A percentile compares a stretch with the other conserved stretches of the same genome.
These are phyloP conservation scores for Dendrocalamus latiflorus DNA, from an alignment of 202 grass and related monocot species.

Conservation along the genomic window DNA sequence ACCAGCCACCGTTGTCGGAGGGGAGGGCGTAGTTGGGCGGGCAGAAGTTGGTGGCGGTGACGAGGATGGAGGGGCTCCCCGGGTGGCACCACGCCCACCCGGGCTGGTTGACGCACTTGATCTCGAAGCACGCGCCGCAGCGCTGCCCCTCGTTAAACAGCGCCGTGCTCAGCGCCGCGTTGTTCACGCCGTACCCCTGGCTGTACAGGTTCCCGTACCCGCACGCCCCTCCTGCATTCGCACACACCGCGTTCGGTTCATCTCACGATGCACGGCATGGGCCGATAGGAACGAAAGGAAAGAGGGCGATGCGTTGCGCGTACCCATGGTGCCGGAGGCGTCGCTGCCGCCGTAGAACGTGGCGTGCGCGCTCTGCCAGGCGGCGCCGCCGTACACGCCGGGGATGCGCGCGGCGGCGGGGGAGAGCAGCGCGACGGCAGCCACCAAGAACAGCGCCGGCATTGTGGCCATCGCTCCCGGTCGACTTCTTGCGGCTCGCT, in stretches of 20 bases:
- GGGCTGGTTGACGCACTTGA: no score
- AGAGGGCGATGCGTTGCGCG: neutral
- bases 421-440: neutral
- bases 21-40: conserved; percentile 65
- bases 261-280: no score
- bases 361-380: conserved; percentile 76
- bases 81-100: no score
- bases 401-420: conserved; percentile 48
- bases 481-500: no score
- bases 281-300: no score
- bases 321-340: conserved; percentile 86
- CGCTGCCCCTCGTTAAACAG: conserved; percentile 58
- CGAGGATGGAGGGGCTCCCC: conserved; percentile 48
- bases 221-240: conserved; percentile 57
- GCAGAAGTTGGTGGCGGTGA: conserved; percentile 84
- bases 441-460: neutral
- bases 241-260: no score
- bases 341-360: conserved; percentile 94
- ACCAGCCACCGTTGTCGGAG: conserved; percentile 69
- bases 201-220: conserved; percentile 81
- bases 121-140: conserved; percentile 81
- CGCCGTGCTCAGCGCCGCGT: conserved; percentile 87
- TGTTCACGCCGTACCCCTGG: conserved; percentile 81
- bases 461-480: conserved; percentile 23
- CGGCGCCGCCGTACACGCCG: conserved; percentile 54